Evolutionary conservation across 805 yeast genomes (phyloP).

Genomic region (Citeromyces matritensis): DNA sequence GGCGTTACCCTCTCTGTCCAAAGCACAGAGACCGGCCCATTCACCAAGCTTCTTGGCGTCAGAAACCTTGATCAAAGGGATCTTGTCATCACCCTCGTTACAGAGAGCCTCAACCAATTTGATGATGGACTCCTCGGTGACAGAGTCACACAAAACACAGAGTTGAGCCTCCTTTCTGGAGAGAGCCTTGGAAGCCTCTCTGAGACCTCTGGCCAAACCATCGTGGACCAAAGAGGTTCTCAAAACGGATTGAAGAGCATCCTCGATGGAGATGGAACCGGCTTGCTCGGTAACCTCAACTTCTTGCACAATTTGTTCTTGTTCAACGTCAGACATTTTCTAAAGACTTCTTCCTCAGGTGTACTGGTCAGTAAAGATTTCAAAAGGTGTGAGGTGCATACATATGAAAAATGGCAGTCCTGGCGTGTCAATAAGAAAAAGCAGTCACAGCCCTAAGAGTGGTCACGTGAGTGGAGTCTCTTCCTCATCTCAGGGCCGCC

Average conservation of each 20-base stretch:
- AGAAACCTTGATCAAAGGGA: slow-evolving; percentile 97
- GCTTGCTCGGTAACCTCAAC: slow-evolving; percentile 70
- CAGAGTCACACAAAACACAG: slow-evolving; percentile 95
- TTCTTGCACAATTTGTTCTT: slow-evolving; percentile 64
- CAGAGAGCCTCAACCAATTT: slow-evolving; percentile 98
- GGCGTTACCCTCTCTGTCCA: slow-evolving; percentile 99
- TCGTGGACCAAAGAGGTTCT: slow-evolving; percentile 97
- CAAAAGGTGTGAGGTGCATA: not conserved
- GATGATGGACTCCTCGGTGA: slow-evolving; percentile 92
- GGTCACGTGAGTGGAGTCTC: not conserved
- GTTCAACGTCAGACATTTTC: slow-evolving; percentile 83
- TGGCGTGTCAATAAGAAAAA: not conserved
- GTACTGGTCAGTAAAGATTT: slow-evolving; percentile 3
- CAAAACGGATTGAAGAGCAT: slow-evolving; percentile 94
- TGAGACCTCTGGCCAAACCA: slow-evolving; percentile 99
- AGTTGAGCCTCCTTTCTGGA: slow-evolving; percentile 96
- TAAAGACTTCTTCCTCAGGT: slow-evolving; percentile 23
- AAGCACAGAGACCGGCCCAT: slow-evolving; percentile 99
- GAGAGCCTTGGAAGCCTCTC: slow-evolving; percentile 99
- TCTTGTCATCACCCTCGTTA: slow-evolving; percentile 92
- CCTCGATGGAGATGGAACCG: slow-evolving; percentile 91
- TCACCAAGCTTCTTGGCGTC: slow-evolving; percentile 99
- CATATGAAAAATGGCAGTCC: no score
- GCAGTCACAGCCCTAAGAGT: not conserved
- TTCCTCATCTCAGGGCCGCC: not conserved